phyloP scores from a whole-genome alignment of 495 filamentous ascomycete species.

The Hypomontagnella monticulosa region DNA sequence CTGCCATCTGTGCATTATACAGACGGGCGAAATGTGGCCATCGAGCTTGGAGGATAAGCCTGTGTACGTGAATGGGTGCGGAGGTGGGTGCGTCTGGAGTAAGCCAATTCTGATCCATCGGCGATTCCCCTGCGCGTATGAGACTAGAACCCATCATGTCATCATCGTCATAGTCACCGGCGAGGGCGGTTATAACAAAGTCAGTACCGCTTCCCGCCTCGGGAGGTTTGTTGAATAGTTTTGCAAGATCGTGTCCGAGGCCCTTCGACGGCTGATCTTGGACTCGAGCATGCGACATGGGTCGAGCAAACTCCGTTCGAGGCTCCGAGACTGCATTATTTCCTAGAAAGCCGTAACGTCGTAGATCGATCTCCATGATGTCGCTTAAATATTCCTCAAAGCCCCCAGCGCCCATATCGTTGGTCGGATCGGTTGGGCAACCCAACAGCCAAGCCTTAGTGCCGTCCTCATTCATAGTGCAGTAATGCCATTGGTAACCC shows the following conservation, averaged over 20 bases:
- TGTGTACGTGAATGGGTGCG: slow-evolving; percentile 90
- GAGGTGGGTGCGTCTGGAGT: slow-evolving; percentile 72
- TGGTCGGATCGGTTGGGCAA: slow-evolving; percentile 74
- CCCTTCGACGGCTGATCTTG: slow-evolving; percentile 66
- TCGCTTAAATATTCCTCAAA: slow-evolving; percentile 92
- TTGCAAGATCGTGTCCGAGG: slow-evolving; percentile 81
- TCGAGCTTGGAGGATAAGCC: slow-evolving; percentile 88
- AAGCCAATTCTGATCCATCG: slow-evolving; percentile 67
- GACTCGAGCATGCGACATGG: slow-evolving; percentile 51
- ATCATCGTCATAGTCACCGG: slow-evolving; percentile 68
- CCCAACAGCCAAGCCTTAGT: slow-evolving; percentile 98
- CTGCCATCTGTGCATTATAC: slow-evolving; percentile 91
- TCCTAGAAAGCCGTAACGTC: slow-evolving; percentile 83
- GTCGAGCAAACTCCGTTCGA: slow-evolving; percentile 64
- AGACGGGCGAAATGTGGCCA: slow-evolving; percentile 96
- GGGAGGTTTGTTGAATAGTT: slow-evolving; percentile 83
- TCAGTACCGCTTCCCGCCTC: slow-evolving; percentile 84
- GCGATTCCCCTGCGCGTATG: slow-evolving; percentile 52
- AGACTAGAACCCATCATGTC: slow-evolving; percentile 63
- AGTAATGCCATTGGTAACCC: slow-evolving; percentile 96
- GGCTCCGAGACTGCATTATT: slow-evolving; percentile 74
- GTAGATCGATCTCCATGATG: slow-evolving; percentile 89
- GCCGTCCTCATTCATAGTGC: slow-evolving; percentile 88
- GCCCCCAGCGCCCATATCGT: slow-evolving; percentile 63
- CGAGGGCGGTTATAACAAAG: slow-evolving; percentile 85